Evolutionary conservation across 208 protist species (phyloP).

Genomic region (Naegleria gruberi): DNA sequence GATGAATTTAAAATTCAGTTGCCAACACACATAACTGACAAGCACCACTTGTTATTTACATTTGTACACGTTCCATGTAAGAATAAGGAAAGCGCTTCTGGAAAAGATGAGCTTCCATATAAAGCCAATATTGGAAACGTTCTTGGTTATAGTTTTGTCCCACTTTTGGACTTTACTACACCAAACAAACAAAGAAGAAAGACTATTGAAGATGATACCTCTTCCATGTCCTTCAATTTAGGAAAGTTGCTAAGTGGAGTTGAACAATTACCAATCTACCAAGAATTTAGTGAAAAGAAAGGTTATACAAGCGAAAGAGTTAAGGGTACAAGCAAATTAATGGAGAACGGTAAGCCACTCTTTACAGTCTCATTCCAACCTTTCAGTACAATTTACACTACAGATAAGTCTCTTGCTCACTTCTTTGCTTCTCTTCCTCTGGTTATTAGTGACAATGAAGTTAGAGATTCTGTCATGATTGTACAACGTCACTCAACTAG

Average conservation of each 20-base stretch:
- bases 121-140: not conserved
- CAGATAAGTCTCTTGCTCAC: not conserved
- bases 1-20: slow-evolving; percentile 20
- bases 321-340: not conserved
- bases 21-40: not conserved
- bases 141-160: not conserved
- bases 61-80: not conserved
- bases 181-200: not conserved
- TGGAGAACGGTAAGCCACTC: not conserved
- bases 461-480: not conserved
- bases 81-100: not conserved
- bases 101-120: not conserved
- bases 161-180: not conserved
- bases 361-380: not conserved
- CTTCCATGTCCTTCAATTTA: not conserved
- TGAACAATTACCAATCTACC: not conserved
- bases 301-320: not conserved
- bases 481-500: not conserved
- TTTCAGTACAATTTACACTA: not conserved
- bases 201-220: not conserved
- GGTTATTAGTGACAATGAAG: not conserved
- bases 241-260: not conserved
- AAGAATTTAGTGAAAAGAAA: not conserved
- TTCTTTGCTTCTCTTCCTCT: not conserved
- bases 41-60: slow-evolving; percentile 13